Evolutionary conservation across 495 filamentous ascomycete genomes (phyloP).

Genomic region (Penicillium manginii): DNA sequence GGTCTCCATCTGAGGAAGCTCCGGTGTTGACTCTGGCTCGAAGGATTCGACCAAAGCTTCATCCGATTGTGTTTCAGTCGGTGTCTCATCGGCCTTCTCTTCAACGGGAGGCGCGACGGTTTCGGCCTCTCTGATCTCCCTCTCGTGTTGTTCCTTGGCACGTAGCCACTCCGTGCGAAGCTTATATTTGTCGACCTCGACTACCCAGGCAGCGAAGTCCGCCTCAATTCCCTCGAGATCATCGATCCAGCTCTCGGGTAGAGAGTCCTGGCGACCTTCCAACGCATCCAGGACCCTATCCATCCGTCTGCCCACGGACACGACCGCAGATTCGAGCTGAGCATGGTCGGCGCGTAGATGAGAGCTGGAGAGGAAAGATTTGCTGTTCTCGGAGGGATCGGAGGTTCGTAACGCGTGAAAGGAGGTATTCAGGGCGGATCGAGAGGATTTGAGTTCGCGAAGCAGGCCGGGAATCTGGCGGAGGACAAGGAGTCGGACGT

Average conservation of each 20-base stretch:
- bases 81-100: constrained; percentile 4
- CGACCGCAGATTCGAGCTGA: constrained; percentile 69
- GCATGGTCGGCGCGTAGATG: constrained; percentile 65
- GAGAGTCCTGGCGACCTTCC: constrained; percentile 78
- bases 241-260: constrained; percentile 88
- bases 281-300: constrained; percentile 84
- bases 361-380: constrained; percentile 42
- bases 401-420: constrained; percentile 58
- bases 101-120: background rate
- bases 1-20: constrained; percentile 27
- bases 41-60: background rate
- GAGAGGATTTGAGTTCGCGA: constrained; percentile 63
- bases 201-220: constrained; percentile 79
- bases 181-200: constrained; percentile 50
- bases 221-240: constrained; percentile 78
- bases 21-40: constrained; percentile 2
- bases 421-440: constrained; percentile 64
- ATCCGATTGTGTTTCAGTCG: background rate
- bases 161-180: constrained; percentile 50
- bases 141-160: constrained; percentile 14
- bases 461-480: constrained; percentile 71
- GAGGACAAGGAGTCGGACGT: constrained; percentile 72
- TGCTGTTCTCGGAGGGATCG: constrained; percentile 19
- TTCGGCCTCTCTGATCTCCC: constrained; percentile 6
- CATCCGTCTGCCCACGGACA: constrained; percentile 69